Evolutionary conservation across 78 protist species (phyloP).

Genomic region (Dictyostelium discoideum): DNA sequence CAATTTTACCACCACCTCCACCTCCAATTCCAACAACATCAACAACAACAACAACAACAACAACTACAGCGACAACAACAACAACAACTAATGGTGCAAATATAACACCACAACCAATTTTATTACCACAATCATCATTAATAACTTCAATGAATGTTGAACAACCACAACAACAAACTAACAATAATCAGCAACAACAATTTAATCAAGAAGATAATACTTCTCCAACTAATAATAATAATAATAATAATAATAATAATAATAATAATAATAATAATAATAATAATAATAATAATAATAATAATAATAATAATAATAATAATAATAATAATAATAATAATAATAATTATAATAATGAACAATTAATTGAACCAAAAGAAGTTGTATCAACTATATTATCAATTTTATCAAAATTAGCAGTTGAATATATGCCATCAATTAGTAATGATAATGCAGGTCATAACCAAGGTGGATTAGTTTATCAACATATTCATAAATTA

Average conservation of each 20-base stretch:
- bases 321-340: neutral
- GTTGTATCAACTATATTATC: conserved; percentile 61
- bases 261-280: neutral
- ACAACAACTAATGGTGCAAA: conserved; percentile 6
- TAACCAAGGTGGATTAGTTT: neutral
- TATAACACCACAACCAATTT: conserved; percentile 10
- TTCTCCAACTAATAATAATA: neutral
- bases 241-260: neutral
- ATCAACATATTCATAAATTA: conserved; percentile 51
- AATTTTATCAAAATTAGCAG: conserved; percentile 43
- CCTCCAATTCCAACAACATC: neutral
- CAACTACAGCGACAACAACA: neutral
- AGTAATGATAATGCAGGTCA: conserved; percentile 7
- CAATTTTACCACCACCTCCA: conserved; percentile 19
- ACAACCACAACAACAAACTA: neutral
- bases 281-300: neutral
- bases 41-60: neutral
- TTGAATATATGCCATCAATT: conserved; percentile 70
- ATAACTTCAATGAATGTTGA: neutral
- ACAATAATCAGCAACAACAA: neutral
- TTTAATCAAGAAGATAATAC: neutral
- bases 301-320: neutral
- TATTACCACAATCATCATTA: conserved; percentile 6
- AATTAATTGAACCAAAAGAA: conserved; percentile 63
- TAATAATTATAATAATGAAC: neutral